Evolutionary conservation across 225 moss, liverwort and hornwort species (phyloP).

Genomic region (Polytrichum formosum): DNA sequence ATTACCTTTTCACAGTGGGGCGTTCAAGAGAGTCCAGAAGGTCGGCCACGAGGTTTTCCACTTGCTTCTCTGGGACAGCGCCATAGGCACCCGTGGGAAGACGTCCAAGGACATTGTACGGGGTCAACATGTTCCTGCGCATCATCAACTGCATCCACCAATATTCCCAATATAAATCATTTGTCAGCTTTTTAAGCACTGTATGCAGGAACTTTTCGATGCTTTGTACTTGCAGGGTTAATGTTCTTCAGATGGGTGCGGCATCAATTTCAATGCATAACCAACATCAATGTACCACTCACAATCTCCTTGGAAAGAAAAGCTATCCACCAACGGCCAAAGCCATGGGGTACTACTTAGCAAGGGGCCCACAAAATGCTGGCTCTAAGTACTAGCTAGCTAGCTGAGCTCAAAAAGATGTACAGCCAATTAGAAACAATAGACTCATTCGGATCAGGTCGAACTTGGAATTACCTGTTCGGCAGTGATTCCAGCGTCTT

Average conservation of each 20-base stretch:
- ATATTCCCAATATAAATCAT: too few relatives aligned
- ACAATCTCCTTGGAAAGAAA: not conserved
- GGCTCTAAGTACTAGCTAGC: not conserved
- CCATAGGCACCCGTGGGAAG: constrained; percentile 10
- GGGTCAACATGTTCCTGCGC: constrained; percentile 22
- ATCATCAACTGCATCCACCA: constrained; percentile 23
- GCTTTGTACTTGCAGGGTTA: not conserved
- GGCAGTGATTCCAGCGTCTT: constrained; percentile 16
- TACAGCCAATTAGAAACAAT: too few relatives aligned
- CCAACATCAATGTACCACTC: not conserved
- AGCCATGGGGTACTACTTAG: not conserved
- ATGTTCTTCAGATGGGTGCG: not conserved
- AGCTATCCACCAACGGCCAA: not conserved
- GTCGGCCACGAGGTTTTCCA: constrained; percentile 43
- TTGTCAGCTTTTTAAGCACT: not conserved
- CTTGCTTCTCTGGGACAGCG: constrained; percentile 26
- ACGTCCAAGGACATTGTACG: constrained; percentile 9
- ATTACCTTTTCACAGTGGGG: constrained; percentile 7
- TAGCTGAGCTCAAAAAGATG: not conserved
- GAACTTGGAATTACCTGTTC: constrained; percentile 26
- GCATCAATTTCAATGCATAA: not conserved
- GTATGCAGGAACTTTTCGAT: not conserved
- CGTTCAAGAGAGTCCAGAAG: constrained; percentile 38
- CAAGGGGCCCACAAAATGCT: not conserved
- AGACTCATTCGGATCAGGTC: too few relatives aligned